phyloP scores from a whole-genome alignment of 768 basidiomycete genomes.

The Hemileccinum rubropunctum region DNA sequence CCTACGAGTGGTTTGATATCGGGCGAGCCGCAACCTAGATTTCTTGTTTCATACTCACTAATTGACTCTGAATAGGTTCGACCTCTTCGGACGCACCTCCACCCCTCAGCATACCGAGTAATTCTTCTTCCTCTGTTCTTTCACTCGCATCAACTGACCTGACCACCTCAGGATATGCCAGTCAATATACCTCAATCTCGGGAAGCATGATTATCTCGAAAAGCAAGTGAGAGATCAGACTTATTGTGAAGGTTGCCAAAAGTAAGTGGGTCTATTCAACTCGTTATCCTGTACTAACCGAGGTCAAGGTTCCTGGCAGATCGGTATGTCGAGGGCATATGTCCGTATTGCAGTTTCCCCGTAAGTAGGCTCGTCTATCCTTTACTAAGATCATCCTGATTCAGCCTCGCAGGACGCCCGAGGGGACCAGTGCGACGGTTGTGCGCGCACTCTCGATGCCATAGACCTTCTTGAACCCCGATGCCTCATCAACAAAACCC shows the following conservation, averaged over 20 bases:
- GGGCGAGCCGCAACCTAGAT: constrained; percentile 46
- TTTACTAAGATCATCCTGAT: background rate
- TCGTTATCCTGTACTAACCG: constrained; percentile 8
- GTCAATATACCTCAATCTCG: constrained; percentile 82
- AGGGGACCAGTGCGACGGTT: constrained; percentile 97
- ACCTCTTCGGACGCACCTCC: constrained; percentile 94
- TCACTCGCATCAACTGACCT: background rate
- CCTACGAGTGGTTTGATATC: constrained; percentile 98
- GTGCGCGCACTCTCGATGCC: constrained; percentile 89
- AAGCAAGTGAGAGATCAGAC: constrained; percentile 90
- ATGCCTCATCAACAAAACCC: constrained; percentile 82
- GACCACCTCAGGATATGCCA: constrained; percentile 70
- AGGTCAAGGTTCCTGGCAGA: constrained; percentile 83
- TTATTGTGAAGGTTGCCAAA: constrained; percentile 89
- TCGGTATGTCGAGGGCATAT: constrained; percentile 96
- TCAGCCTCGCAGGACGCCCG: constrained; percentile 71
- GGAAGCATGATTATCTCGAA: constrained; percentile 71
- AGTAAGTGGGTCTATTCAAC: constrained; percentile 42
- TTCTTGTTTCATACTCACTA: background rate
- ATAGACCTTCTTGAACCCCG: constrained; percentile 93
- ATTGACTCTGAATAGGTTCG: constrained; percentile 56
- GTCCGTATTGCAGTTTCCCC: constrained; percentile 88
- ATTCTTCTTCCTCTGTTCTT: constrained; percentile 16
- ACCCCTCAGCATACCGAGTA: constrained; percentile 88
- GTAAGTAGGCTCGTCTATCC: constrained; percentile 36